phyloP scores from a whole-genome alignment of 1,284 basidiomycete genomes.

The Cronartium quercuum region DNA sequence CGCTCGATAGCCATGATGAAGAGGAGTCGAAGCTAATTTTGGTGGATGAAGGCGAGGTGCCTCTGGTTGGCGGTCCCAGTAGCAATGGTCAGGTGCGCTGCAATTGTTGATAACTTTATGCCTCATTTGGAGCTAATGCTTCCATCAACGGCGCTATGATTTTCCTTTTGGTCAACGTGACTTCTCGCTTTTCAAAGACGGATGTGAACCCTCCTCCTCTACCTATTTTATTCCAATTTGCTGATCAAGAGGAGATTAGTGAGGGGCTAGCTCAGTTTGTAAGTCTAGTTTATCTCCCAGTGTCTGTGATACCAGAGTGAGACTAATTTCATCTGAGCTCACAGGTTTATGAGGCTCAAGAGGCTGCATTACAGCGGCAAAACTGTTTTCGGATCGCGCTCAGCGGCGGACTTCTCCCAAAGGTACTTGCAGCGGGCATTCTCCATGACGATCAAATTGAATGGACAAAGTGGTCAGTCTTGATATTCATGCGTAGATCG shows the following conservation, averaged over 20 bases:
- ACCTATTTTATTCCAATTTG: slow-evolving; percentile 30
- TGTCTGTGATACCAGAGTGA: neutral
- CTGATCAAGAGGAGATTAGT: slow-evolving; percentile 25
- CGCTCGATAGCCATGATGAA: too few relatives aligned
- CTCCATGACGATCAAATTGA: slow-evolving; percentile 23
- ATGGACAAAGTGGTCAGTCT: slow-evolving; percentile 22
- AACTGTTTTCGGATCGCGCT: slow-evolving; percentile 23
- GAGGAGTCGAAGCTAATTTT: too few relatives aligned
- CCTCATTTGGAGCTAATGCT: too few relatives aligned
- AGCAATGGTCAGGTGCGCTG: too few relatives aligned
- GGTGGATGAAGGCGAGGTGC: too few relatives aligned
- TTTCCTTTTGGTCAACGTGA: neutral
- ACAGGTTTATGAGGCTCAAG: slow-evolving; percentile 32
- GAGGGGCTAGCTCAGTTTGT: slow-evolving; percentile 37
- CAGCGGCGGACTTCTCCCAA: slow-evolving; percentile 5
- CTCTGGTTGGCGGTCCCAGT: too few relatives aligned
- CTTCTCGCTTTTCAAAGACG: neutral
- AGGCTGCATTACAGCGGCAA: slow-evolving; percentile 33
- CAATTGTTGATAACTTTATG: too few relatives aligned
- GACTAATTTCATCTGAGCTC: neutral
- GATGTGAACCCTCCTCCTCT: slow-evolving; percentile 6
- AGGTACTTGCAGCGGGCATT: slow-evolving; percentile 14
- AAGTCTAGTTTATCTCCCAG: neutral
- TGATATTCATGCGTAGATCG: neutral
- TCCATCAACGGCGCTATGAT: neutral